Percentiles rank a stretch among this genome's conserved stretches.
phyloP scores from a whole-genome alignment of 192 early-diverging fungal species.

The Umbelopsis sp. region DNA sequence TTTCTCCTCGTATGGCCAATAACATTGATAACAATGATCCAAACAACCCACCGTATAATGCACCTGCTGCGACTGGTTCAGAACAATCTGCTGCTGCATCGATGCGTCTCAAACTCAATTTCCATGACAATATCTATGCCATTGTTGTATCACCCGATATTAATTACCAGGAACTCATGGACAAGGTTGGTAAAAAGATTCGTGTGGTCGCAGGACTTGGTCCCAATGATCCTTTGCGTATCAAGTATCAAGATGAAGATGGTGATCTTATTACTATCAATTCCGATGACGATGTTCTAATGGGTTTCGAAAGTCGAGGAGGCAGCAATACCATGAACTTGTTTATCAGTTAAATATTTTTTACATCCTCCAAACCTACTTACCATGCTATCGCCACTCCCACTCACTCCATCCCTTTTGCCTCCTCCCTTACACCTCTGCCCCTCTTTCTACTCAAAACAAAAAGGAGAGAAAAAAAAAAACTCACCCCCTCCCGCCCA shows the following conservation, averaged over 20 bases:
- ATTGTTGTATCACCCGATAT: conserved; percentile 82
- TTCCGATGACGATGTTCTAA: conserved; percentile 86
- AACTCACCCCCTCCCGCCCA: no score
- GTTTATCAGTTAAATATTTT: conserved; percentile 46
- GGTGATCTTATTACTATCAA: conserved; percentile 87
- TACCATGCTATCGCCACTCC: not conserved
- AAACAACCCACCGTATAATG: not conserved
- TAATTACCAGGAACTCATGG: conserved; percentile 74
- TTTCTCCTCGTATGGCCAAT: conserved; percentile 1
- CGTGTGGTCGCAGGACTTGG: conserved; percentile 71
- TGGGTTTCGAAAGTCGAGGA: conserved; percentile 82
- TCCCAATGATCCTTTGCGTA: conserved; percentile 58
- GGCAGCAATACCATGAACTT: conserved; percentile 52
- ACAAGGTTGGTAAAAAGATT: conserved; percentile 89
- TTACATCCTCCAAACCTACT: not conserved
- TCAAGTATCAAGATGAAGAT: conserved; percentile 94
- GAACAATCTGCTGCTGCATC: not conserved
- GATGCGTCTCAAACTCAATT: conserved; percentile 89
- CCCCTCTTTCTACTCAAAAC: not conserved
- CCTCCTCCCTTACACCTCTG: conserved; percentile 1
- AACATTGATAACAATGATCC: not conserved
- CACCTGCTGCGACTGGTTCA: not conserved
- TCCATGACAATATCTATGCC: conserved; percentile 84
- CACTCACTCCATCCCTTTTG: not conserved
- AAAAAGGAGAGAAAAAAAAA: no score